Base-by-base conservation (phyloP, 495 filamentous ascomycete genomes). In the Bathelium albidoporum region DNA sequence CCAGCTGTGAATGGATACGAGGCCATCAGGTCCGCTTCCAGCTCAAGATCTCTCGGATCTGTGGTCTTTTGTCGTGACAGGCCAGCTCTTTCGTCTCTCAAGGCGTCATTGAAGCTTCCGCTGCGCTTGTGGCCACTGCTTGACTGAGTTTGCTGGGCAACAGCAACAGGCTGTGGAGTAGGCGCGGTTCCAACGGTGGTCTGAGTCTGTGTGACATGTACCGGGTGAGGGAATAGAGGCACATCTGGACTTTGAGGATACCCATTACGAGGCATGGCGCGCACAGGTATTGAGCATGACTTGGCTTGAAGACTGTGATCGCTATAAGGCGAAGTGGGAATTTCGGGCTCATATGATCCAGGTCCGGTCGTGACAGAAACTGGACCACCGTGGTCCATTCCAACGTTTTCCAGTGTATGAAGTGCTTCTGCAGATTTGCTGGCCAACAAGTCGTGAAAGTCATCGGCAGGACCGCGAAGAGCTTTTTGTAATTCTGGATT, bases 91-190 rank as follows among this genome's bases (percentile, higher is more conserved):
- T 82, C 80, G 71, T 96, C 91, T 70, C 91, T 81, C 62, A 93
- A 78, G 2, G 94, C 95, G 72, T 98, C 94, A 1, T 88, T 90
- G 64, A 96, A 89, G 71, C 87, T 89, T 18, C 84, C 87, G 66
- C 86, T 88, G 58, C 87, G 80, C 72, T 88, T 88, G 71, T 89
- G 87, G 12, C 78, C 73, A 70, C 83, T 77, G 55, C 74, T 78
- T 16, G 79, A 69, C 43, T 44, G 61, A 31, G 5, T 26, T 1
- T 26, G 49, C 29, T 55, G 49, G n/a, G 65, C 63, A 53, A 64
- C 44, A 18, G 55, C 61, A 4, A 64, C 53, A 20, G 66, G 61
- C 58, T 67, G 63, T 1, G 69, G 71, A 9, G 69, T 63, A 1
- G 71, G 69, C 45, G 49, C 49, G 11, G 49, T 55, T 24, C 5